These are phyloP conservation scores for Stenogyne calaminthoides DNA, from an alignment of 305 asterid species.

Conservation along the genomic window DNA sequence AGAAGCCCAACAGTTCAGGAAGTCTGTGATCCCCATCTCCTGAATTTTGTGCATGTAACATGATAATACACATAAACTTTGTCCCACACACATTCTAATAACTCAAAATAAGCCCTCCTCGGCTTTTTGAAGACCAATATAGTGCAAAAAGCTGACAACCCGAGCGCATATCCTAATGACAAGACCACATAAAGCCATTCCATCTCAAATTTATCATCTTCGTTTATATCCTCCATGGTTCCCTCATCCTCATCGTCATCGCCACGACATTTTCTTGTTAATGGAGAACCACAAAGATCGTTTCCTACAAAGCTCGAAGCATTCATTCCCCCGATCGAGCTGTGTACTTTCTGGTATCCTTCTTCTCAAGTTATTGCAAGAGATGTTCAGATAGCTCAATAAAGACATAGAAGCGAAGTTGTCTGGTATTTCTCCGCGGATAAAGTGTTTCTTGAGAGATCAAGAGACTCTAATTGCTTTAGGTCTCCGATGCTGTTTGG, in stretches of 20 bases:
- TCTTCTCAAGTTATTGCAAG: conserved; percentile 31
- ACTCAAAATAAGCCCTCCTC: conserved; percentile 27
- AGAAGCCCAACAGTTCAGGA: too few relatives aligned
- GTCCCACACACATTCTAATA: conserved; percentile 15
- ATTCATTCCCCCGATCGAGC: background rate
- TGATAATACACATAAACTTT: conserved; percentile 13
- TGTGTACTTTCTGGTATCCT: conserved; percentile 34
- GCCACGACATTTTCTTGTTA: conserved; percentile 9
- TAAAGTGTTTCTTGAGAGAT: conserved; percentile 37
- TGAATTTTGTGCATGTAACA: conserved; percentile 12
- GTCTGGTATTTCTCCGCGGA: conserved; percentile 33
- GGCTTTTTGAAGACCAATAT: conserved; percentile 19
- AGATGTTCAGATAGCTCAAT: conserved; percentile 26
- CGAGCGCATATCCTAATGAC: conserved; percentile 33
- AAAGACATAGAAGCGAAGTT: conserved; percentile 16
- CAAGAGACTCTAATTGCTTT: conserved; percentile 36
- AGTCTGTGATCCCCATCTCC: background rate
- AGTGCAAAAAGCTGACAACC: conserved; percentile 25
- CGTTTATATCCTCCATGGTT: background rate
- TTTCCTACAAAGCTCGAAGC: conserved; percentile 17
- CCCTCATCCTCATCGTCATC: background rate
- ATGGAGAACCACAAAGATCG: conserved; percentile 33
- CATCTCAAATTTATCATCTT: background rate
- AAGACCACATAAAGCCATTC: conserved; percentile 23
- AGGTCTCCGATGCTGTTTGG: too few relatives aligned